phyloP scores from a whole-genome alignment of 2,329 filamentous ascomycete genomes.

The Botrytis elliptica region DNA sequence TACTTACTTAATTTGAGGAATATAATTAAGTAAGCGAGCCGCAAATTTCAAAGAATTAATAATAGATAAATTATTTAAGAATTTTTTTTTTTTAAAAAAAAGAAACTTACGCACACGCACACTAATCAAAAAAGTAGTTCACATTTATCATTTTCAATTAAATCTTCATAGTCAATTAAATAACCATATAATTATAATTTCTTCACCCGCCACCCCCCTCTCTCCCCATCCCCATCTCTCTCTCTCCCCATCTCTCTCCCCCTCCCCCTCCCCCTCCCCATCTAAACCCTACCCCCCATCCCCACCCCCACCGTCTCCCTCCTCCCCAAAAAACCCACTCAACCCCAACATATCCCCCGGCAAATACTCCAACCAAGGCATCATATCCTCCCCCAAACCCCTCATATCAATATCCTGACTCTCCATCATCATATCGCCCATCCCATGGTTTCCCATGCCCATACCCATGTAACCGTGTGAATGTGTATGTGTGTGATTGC shows the following conservation, averaged over 20 bases:
- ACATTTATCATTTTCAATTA: no score
- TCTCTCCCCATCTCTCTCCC: no score
- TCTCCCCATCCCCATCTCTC: no score
- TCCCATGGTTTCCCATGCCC: constrained; percentile 32
- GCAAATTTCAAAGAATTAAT: no score
- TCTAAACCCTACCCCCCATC: no score
- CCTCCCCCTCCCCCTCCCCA: no score
- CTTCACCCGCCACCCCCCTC: neutral
- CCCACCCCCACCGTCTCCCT: neutral
- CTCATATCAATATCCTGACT: constrained; percentile 76
- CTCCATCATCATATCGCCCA: constrained; percentile 64
- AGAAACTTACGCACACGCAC: no score
- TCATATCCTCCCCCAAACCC: constrained; percentile 64
- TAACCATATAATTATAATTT: neutral
- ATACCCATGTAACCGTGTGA: constrained; percentile 30
- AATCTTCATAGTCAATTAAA: neutral
- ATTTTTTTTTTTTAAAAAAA: no score
- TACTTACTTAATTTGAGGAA: no score
- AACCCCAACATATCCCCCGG: constrained; percentile 60
- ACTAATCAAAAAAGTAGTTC: no score
- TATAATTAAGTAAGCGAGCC: no score
- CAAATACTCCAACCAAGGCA: constrained; percentile 74
- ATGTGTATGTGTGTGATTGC: constrained; percentile 16
- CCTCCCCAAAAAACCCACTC: constrained; percentile 46
- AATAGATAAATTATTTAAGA: no score